Evolutionary conservation across 768 basidiomycete genomes (phyloP).

Genomic region (Suillus variegatus): DNA sequence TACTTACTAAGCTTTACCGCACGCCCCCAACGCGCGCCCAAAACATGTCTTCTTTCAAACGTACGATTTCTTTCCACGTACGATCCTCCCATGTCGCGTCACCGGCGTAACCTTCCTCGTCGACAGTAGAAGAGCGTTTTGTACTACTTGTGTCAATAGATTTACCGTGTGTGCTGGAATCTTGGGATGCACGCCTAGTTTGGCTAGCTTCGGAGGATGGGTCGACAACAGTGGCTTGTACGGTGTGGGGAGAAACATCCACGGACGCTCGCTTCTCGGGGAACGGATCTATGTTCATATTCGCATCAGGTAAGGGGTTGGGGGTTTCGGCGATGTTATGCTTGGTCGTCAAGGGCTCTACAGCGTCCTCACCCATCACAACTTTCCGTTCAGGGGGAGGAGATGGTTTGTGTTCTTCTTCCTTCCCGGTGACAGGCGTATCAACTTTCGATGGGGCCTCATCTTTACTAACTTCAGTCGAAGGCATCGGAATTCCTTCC

Average conservation of each 20-base stretch:
- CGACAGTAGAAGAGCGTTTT: slow-evolving; percentile 24
- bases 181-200: slow-evolving; percentile 3
- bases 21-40: slow-evolving; percentile 75
- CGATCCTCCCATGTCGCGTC: slow-evolving; percentile 83
- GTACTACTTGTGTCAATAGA: slow-evolving; percentile 27
- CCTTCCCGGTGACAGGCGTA: background rate
- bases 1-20: slow-evolving; percentile 20
- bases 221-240: background rate
- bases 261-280: background rate
- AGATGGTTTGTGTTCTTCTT: slow-evolving; percentile 8
- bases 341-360: background rate
- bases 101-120: slow-evolving; percentile 52
- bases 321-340: background rate
- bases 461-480: background rate
- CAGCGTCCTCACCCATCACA: background rate
- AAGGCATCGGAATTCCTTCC: slow-evolving; percentile 1
- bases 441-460: background rate
- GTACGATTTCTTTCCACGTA: slow-evolving; percentile 78
- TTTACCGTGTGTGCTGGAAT: slow-evolving; percentile 6
- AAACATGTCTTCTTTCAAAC: slow-evolving; percentile 81
- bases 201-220: background rate
- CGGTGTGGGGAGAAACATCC: background rate
- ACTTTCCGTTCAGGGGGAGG: background rate
- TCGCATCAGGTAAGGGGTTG: background rate
- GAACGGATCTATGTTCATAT: background rate